Evolutionary conservation across 495 filamentous ascomycete genomes (phyloP).

Genomic region (Xylaria longipes): DNA sequence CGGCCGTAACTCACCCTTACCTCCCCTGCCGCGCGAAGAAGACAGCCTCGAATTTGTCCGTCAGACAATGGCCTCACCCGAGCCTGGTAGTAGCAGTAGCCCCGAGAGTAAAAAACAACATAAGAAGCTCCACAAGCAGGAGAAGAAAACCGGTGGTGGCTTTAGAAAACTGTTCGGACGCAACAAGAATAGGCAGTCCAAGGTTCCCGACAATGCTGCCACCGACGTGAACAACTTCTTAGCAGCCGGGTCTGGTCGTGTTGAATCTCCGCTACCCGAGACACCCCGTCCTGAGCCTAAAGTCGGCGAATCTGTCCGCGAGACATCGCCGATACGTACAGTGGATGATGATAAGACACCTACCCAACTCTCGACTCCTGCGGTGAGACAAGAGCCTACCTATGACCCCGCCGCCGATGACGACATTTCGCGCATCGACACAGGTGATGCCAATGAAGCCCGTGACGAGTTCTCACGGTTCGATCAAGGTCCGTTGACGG

Average conservation of each 20-base stretch:
- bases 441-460: conserved; percentile 69
- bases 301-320: conserved; percentile 40
- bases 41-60: conserved; percentile 46
- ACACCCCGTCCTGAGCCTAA: conserved; percentile 31
- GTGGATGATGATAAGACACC: conserved; percentile 43
- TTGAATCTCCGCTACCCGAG: conserved; percentile 33
- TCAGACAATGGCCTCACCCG: conserved; percentile 53
- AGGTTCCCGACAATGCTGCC: conserved; percentile 55
- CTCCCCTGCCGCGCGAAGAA: conserved; percentile 47
- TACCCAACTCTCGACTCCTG: conserved; percentile 32
- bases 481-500: conserved; percentile 85
- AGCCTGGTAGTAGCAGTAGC: conserved; percentile 45
- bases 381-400: conserved; percentile 40
- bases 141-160: conserved; percentile 53
- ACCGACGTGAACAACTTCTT: conserved; percentile 47
- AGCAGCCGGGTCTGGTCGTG: conserved; percentile 27
- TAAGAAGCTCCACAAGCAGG: conserved; percentile 64
- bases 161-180: conserved; percentile 70
- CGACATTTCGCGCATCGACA: conserved; percentile 65
- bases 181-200: conserved; percentile 61
- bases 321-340: conserved; percentile 33
- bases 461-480: conserved; percentile 81
- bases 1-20: conserved; percentile 46
- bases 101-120: conserved; percentile 54
- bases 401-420: conserved; percentile 62